These are phyloP conservation scores for Penicillium pulvis DNA, from an alignment of 495 filamentous ascomycete genomes.

Conservation along the genomic window DNA sequence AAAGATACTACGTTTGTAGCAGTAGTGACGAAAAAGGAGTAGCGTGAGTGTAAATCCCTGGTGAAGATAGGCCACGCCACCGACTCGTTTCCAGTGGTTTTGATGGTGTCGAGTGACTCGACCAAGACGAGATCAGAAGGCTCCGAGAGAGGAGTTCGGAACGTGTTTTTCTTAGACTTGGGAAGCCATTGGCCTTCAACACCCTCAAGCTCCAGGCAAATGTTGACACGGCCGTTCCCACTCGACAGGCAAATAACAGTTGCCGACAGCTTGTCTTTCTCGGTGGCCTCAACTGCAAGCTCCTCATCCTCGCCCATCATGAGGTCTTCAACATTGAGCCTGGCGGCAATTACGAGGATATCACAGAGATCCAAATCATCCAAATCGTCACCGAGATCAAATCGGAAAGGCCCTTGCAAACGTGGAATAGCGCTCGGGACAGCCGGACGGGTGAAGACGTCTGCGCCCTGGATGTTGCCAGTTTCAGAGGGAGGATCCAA, in stretches of 20 bases:
- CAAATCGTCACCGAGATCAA: slow-evolving; percentile 63
- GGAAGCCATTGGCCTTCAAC: slow-evolving; percentile 87
- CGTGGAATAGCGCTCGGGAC: slow-evolving; percentile 73
- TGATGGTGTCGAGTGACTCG: slow-evolving; percentile 63
- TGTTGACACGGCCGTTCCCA: slow-evolving; percentile 68
- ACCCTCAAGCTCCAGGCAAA: slow-evolving; percentile 79
- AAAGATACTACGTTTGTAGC: slow-evolving; percentile 68
- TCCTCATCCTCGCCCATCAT: slow-evolving; percentile 56
- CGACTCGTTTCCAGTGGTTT: slow-evolving; percentile 42
- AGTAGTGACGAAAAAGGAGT: slow-evolving; percentile 78
- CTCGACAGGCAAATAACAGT: slow-evolving; percentile 76
- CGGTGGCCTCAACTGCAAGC: slow-evolving; percentile 49
- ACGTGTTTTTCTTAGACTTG: slow-evolving; percentile 49
- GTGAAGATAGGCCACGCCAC: slow-evolving; percentile 72
- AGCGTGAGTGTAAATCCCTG: slow-evolving; percentile 68
- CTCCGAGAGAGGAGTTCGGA: slow-evolving; percentile 41
- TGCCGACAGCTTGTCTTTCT: slow-evolving; percentile 67
- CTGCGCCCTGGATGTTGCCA: slow-evolving; percentile 51
- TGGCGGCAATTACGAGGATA: slow-evolving; percentile 57
- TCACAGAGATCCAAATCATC: slow-evolving; percentile 71
- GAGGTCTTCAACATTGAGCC: slow-evolving; percentile 52
- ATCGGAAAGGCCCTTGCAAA: slow-evolving; percentile 82
- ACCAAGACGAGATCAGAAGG: slow-evolving; percentile 49
- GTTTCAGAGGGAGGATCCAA: slow-evolving; percentile 27
- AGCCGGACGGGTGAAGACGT: slow-evolving; percentile 70